Evolutionary conservation across 1,139 yeast species (phyloP).

Genomic region (Protomyces gravidus): DNA sequence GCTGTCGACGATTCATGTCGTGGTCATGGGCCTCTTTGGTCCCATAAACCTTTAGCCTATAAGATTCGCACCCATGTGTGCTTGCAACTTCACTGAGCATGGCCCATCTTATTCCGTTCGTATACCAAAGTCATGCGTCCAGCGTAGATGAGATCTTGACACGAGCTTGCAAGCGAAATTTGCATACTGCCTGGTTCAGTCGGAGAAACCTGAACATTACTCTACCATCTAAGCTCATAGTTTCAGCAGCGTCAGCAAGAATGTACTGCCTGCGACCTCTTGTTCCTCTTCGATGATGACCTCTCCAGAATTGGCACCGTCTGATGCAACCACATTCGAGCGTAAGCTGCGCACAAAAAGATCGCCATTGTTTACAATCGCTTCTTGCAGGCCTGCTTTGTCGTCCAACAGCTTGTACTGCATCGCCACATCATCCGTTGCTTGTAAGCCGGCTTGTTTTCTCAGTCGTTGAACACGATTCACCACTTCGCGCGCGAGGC

Average conservation of each 20-base stretch:
- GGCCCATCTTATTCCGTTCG: too few species aligned
- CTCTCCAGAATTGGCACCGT: conserved; percentile 34
- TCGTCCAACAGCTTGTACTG: conserved; percentile 71
- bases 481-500: conserved; percentile 90
- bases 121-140: too few species aligned
- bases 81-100: too few species aligned
- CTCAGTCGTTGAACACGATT: conserved; percentile 97
- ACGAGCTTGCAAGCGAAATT: too few species aligned
- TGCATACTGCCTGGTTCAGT: too few species aligned
- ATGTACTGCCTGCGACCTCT: conserved; percentile 75
- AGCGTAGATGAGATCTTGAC: too few species aligned
- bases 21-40: too few species aligned
- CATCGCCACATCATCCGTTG: conserved; percentile 90
- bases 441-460: conserved; percentile 90
- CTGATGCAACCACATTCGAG: conserved; percentile 33
- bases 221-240: conserved; percentile 3
- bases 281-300: conserved; percentile 88
- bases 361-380: conserved; percentile 61
- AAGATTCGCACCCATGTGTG: too few species aligned
- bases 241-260: conserved; percentile 72
- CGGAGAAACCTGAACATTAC: too few species aligned
- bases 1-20: too few species aligned
- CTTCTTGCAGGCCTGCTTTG: conserved; percentile 56
- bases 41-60: too few species aligned
- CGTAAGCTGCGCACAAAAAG: conserved; percentile 74